A percentile compares a stretch with the other conserved stretches of the same genome.
phyloP scores from a whole-genome alignment of 2,329 filamentous ascomycete species.

The Xylariaceae sp. region DNA sequence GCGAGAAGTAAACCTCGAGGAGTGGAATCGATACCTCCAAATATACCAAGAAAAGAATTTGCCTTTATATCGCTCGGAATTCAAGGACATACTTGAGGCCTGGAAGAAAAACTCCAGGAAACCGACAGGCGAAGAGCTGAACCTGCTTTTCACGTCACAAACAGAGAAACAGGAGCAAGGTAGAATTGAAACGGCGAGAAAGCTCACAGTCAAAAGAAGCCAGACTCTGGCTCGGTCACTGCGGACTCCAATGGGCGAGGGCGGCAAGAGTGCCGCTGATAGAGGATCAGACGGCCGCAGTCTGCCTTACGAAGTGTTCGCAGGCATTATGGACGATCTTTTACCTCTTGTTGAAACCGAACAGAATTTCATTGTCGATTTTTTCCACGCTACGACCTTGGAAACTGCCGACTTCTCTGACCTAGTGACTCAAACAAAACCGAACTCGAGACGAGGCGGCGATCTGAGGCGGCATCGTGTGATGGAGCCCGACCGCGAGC shows the following conservation, averaged over 20 bases:
- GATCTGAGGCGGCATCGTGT: slow-evolving; percentile 71
- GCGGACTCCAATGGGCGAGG: slow-evolving; percentile 63
- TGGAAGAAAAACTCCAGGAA: slow-evolving; percentile 81
- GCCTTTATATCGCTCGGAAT: slow-evolving; percentile 75
- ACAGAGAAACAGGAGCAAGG: slow-evolving; percentile 81
- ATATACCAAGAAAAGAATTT: slow-evolving; percentile 76
- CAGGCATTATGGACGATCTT: slow-evolving; percentile 74
- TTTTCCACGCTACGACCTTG: slow-evolving; percentile 90
- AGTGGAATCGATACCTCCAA: slow-evolving; percentile 76
- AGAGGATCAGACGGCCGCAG: slow-evolving; percentile 62
- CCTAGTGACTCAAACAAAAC: slow-evolving; percentile 60
- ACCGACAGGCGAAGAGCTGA: slow-evolving; percentile 69
- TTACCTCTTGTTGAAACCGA: slow-evolving; percentile 83
- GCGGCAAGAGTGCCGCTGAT: slow-evolving; percentile 45
- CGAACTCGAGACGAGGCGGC: slow-evolving; percentile 64
- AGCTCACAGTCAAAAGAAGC: slow-evolving; percentile 89
- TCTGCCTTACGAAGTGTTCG: slow-evolving; percentile 77
- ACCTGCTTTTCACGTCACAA: slow-evolving; percentile 82
- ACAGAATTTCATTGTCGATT: slow-evolving; percentile 95
- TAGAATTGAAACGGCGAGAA: slow-evolving; percentile 70
- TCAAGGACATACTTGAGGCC: slow-evolving; percentile 68
- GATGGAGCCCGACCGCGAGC: slow-evolving; percentile 82
- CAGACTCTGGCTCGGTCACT: slow-evolving; percentile 77
- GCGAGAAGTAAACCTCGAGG: slow-evolving; percentile 73
- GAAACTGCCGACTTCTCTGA: slow-evolving; percentile 81